Evolutionary conservation across 2,329 filamentous ascomycete species (phyloP), one percentile per base, ranked within the genome.

Genomic region (Xylariaceae sp.): DNA sequence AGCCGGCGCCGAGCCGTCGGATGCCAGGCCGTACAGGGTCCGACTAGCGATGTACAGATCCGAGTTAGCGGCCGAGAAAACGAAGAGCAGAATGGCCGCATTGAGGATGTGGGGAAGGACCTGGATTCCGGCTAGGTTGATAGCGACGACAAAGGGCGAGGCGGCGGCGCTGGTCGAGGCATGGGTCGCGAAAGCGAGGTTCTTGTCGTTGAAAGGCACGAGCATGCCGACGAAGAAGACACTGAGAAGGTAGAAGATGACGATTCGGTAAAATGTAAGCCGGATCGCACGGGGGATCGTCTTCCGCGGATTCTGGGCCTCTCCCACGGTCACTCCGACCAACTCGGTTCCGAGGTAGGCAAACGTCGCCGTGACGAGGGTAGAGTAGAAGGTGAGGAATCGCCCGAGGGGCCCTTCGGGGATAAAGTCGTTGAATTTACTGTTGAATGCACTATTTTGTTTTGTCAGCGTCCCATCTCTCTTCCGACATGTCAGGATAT

Each of bases 211-310:
- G 76, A 87, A 91, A 1, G 87, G 86, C 3, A 92, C 85, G 50
- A 87, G 77, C 79, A 89, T 88, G 65, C 88, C 88, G 52, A 92
- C 75, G 50, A 91, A 77, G 50, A 92, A 78, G 37, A 91, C 86
- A 27, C 81, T 85, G 55, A 89, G 71, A 64, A 84, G 78, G 76
- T 92, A 92, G 76, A 92, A 92, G 74, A 91, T 75, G 61, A 89
- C 72, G 68, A 92, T 91, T 55, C 88, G 88, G 75, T 82, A 91
- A 72, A 91, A 91, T 62, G 87, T 91, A 48, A 90, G 78, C 68
- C 84, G 87, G 76, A 91, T 91, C 51, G 87, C 88, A 56, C 84
- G 82, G 5, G 88, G 88, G 58, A 92, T 85, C 12, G 84, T 88
- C 69, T 81, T 83, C 67, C 87, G 83, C 0, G 88, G 88, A 72